A percentile compares a stretch with the other conserved stretches of the same genome.
Conservation (phyloP, 2,329 filamentous ascomycete genomes). For the Trichoderma arundinaceum region DNA sequence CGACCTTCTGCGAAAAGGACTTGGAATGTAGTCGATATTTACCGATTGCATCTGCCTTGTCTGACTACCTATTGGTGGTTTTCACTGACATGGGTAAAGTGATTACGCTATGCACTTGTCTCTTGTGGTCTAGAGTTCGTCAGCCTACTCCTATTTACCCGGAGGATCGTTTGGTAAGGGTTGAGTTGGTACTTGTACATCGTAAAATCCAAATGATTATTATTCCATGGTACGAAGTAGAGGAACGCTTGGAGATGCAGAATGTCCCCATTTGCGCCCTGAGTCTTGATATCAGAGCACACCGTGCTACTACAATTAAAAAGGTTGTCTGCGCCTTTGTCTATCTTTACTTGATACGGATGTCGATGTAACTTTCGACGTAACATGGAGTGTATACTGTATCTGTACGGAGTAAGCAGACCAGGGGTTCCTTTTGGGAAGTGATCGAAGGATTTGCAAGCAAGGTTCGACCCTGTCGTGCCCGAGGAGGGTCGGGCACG, state of each 20-base stretch:
- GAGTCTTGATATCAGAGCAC: constrained; percentile 1
- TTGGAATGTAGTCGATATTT: not conserved
- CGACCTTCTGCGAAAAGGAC: not conserved
- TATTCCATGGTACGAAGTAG: too few relatives aligned
- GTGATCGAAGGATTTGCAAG: not conserved
- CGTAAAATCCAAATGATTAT: not conserved
- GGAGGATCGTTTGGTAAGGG: not conserved
- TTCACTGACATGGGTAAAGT: not conserved
- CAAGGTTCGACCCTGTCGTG: not conserved
- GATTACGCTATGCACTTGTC: constrained; percentile 3
- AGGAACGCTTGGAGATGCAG: not conserved
- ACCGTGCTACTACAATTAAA: not conserved
- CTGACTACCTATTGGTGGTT: constrained; percentile 1
- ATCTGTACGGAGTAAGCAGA: constrained; percentile 16
- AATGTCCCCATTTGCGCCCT: not conserved
- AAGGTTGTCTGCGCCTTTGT: not conserved
- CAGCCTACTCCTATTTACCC: not conserved
- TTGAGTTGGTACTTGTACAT: not conserved
- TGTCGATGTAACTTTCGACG: not conserved
- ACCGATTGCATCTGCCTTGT: not conserved
- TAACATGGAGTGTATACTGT: constrained; percentile 6
- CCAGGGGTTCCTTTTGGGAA: not conserved
- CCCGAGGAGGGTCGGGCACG: not conserved
- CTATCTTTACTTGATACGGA: not conserved
- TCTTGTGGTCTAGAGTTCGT: not conserved